phyloP scores from a whole-genome alignment of 352 stramenopile species.

The Blastocystis sp. region DNA sequence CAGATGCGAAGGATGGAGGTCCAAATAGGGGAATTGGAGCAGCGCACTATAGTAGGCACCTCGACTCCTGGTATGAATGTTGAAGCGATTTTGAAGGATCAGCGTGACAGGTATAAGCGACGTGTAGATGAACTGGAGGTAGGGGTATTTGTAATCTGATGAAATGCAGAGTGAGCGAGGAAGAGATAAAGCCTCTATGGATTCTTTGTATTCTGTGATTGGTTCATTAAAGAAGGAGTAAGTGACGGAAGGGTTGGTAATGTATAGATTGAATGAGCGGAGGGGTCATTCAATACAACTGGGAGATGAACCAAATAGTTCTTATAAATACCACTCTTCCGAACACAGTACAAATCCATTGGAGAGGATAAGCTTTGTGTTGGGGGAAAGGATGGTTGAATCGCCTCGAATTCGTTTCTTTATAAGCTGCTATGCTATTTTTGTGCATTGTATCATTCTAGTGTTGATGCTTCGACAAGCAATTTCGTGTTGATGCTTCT shows the following conservation, averaged over 20 bases:
- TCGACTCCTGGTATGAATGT: not conserved
- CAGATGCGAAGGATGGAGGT: constrained; percentile 2
- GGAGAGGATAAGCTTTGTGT: not conserved
- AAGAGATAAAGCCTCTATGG: not conserved
- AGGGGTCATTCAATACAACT: not conserved
- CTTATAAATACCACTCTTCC: constrained; percentile 22
- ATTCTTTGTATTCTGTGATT: constrained; percentile 38
- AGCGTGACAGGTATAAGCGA: constrained; percentile 44
- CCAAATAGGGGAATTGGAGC: constrained; percentile 29
- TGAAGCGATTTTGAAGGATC: constrained; percentile 52
- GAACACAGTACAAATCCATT: constrained; percentile 21
- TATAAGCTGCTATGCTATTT: not conserved
- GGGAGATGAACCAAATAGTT: not conserved
- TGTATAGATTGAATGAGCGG: not conserved
- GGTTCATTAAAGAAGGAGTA: constrained; percentile 7
- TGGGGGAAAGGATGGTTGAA: constrained; percentile 14
- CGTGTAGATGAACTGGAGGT: constrained; percentile 63
- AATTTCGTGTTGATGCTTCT: too few relatives aligned
- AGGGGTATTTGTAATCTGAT: not conserved
- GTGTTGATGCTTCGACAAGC: not conserved
- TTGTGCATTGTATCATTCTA: constrained; percentile 25
- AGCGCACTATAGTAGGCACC: not conserved
- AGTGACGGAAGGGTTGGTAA: not conserved
- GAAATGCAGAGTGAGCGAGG: not conserved
- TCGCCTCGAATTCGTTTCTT: not conserved